Percentiles rank a stretch among this genome's conserved stretches.
These are phyloP conservation scores for Fallopia convolvulus DNA, from an alignment of 148 eudicot genomes.

Conservation along the genomic window DNA sequence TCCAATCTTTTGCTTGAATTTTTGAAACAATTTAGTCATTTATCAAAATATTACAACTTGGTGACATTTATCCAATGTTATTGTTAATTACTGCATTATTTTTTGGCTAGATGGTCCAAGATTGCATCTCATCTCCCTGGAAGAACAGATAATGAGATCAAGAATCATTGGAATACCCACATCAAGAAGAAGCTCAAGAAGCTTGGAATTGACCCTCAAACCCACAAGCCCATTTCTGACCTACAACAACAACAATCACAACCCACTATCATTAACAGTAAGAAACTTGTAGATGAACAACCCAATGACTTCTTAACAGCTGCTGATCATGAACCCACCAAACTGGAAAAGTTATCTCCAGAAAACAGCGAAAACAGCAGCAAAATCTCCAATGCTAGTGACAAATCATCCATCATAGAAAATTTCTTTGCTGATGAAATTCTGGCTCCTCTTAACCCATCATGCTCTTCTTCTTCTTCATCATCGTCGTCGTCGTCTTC, in stretches of 20 bases:
- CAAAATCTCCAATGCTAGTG: not conserved
- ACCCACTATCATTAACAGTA: not conserved
- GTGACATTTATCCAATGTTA: no score
- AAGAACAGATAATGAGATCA: constrained; percentile 91
- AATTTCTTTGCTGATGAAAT: constrained; percentile 39
- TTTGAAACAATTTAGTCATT: no score
- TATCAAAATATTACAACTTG: no score
- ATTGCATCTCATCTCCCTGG: constrained; percentile 88
- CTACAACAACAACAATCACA: not conserved
- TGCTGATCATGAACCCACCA: not conserved
- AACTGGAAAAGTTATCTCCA: not conserved
- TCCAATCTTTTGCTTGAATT: not conserved
- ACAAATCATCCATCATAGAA: not conserved
- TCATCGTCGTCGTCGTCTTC: constrained; percentile 13
- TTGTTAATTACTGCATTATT: not conserved
- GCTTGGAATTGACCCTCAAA: constrained; percentile 87
- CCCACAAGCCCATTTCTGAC: constrained; percentile 59
- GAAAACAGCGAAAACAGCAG: not conserved
- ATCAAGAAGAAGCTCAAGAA: constrained; percentile 84
- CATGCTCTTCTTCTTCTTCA: not conserved
- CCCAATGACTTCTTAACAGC: not conserved
- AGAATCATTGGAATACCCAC: constrained; percentile 96
- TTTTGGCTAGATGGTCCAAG: constrained; percentile 70
- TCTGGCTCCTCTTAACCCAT: not conserved
- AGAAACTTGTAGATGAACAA: not conserved